A percentile compares a stretch with the other conserved stretches of the same genome.
phyloP scores from a whole-genome alignment of 331 rosid species.

The Ulmus americana region DNA sequence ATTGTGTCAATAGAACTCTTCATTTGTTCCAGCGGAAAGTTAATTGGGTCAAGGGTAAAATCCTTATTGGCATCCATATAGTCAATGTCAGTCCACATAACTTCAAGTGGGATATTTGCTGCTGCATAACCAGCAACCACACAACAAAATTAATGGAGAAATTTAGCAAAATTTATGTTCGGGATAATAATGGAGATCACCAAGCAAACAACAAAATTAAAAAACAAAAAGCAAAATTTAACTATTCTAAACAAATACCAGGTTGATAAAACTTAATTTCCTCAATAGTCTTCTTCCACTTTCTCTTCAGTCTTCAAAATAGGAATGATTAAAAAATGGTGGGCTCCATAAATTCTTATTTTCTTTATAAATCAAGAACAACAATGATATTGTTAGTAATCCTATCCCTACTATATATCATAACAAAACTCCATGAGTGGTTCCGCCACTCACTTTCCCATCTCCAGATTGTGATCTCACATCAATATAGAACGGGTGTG shows the following conservation, averaged over 20 bases:
- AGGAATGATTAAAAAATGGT: not conserved
- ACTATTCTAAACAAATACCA: not conserved
- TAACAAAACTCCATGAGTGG: slow-evolving; percentile 73
- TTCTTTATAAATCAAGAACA: slow-evolving; percentile 42
- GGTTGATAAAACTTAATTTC: not conserved
- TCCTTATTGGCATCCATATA: too few species aligned
- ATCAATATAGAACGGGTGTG: slow-evolving; percentile 82
- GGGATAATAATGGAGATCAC: not conserved
- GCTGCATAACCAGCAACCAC: slow-evolving; percentile 64
- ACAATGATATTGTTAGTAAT: slow-evolving; percentile 66
- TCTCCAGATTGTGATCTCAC: slow-evolving; percentile 44
- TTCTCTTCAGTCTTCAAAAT: not conserved
- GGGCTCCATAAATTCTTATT: too few species aligned
- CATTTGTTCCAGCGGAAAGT: slow-evolving; percentile 65
- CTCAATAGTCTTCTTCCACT: not conserved
- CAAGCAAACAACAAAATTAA: not conserved
- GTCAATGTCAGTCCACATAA: too few species aligned
- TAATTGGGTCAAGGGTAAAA: slow-evolving; percentile 70
- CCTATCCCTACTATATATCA: slow-evolving; percentile 48
- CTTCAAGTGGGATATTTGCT: slow-evolving; percentile 42
- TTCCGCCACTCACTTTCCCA: slow-evolving; percentile 42
- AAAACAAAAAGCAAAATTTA: not conserved
- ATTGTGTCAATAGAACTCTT: slow-evolving; percentile 43
- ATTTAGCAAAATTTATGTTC: not conserved
- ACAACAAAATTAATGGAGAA: not conserved